phyloP scores from a whole-genome alignment of 140 eudicot genomes.

The Senecio squalidus region DNA sequence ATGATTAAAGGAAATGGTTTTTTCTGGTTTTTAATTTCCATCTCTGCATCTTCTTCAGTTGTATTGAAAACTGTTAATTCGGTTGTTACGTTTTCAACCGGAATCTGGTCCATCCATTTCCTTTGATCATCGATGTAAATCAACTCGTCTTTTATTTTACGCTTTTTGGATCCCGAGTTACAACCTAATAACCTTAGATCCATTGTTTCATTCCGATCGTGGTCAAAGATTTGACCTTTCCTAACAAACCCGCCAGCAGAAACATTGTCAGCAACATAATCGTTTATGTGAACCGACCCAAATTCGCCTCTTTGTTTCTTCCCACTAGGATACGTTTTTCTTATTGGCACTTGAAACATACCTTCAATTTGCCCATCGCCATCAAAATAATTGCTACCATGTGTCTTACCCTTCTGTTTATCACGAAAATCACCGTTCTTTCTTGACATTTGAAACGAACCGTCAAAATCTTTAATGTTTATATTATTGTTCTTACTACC shows the following conservation, averaged over 20 bases:
- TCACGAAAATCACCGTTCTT: conserved; percentile 31
- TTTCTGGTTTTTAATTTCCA: conserved; percentile 55
- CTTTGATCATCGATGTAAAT: conserved; percentile 40
- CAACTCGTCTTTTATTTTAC: conserved; percentile 48
- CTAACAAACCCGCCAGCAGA: conserved; percentile 32
- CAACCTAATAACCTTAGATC: conserved; percentile 47
- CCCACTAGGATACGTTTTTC: conserved; percentile 32
- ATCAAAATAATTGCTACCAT: conserved; percentile 28
- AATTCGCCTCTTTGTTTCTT: conserved; percentile 55
- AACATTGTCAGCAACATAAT: conserved; percentile 24
- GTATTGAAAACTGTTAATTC: conserved; percentile 36
- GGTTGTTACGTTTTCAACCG: conserved; percentile 32
- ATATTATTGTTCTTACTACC: conserved; percentile 35
- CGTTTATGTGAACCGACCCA: conserved; percentile 36
- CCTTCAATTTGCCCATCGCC: conserved; percentile 29
- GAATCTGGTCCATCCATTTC: conserved; percentile 37
- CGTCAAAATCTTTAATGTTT: conserved; percentile 26
- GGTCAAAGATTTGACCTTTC: conserved; percentile 49
- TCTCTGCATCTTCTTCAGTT: conserved; percentile 47
- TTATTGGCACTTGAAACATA: conserved; percentile 31
- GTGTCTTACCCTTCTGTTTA: conserved; percentile 53
- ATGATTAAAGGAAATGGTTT: conserved; percentile 68
- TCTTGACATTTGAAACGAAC: conserved; percentile 36
- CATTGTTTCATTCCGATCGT: conserved; percentile 37
- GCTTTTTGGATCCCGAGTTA: conserved; percentile 49